Evolutionary conservation across 2,329 filamentous ascomycete species (phyloP).

Genomic region (Epicoccum sorghinum): DNA sequence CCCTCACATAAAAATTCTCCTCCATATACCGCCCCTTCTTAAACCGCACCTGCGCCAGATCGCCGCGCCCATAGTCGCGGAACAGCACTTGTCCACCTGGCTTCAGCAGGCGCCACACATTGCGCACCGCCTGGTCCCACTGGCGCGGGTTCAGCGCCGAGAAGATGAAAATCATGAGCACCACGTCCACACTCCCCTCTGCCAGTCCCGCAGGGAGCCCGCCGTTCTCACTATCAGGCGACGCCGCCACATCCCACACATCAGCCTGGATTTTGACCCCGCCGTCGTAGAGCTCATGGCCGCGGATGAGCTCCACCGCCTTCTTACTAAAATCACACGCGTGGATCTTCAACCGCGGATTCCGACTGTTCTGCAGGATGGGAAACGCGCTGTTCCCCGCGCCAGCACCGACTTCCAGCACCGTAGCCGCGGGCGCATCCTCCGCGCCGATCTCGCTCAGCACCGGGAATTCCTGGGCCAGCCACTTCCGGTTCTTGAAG

Average conservation of each 20-base stretch:
- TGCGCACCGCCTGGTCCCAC: constrained; percentile 81
- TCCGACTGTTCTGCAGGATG: constrained; percentile 81
- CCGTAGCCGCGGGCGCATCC: constrained; percentile 69
- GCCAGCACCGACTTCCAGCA: constrained; percentile 92
- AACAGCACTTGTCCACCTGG: constrained; percentile 93
- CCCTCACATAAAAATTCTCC: constrained; percentile 96
- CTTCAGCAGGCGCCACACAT: constrained; percentile 83
- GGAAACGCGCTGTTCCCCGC: constrained; percentile 97
- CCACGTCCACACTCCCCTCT: constrained; percentile 85
- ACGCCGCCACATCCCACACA: constrained; percentile 83
- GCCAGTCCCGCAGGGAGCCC: constrained; percentile 75
- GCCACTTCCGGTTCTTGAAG: constrained; percentile 98
- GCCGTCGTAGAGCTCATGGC: constrained; percentile 75
- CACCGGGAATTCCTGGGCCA: constrained; percentile 93
- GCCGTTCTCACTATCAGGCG: constrained; percentile 53
- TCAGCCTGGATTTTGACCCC: constrained; percentile 78
- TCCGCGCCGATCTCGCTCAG: constrained; percentile 75
- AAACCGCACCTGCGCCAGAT: constrained; percentile 95
- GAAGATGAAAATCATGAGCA: constrained; percentile 97
- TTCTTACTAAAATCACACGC: constrained; percentile 97
- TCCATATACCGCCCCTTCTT: constrained; percentile 93
- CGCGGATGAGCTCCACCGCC: constrained; percentile 90
- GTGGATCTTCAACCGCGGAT: constrained; percentile 80
- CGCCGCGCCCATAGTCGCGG: constrained; percentile 93
- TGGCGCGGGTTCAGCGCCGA: constrained; percentile 85